Conservation (phyloP, 345 rosid genomes). For the Populus davidiana region DNA sequence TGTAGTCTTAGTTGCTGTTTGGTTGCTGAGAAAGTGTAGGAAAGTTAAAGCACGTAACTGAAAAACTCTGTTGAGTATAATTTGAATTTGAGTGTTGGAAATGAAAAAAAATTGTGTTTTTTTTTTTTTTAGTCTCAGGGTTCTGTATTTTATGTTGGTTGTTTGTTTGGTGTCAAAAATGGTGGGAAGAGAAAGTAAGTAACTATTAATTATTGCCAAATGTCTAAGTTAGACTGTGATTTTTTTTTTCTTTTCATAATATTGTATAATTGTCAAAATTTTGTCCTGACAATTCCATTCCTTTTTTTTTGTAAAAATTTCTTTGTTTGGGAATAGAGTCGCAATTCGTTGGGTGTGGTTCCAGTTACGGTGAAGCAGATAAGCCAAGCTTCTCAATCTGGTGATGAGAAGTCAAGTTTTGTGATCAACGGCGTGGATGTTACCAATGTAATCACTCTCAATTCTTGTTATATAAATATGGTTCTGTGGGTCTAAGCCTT, state of each 20-base stretch:
- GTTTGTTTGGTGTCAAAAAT: too few relatives aligned
- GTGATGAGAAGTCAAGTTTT: constrained; percentile 73
- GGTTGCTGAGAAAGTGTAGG: not conserved
- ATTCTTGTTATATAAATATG: not conserved
- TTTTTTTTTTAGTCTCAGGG: too few relatives aligned
- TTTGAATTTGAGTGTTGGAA: too few relatives aligned
- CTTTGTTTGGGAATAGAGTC: constrained; percentile 35
- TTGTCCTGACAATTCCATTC: not conserved
- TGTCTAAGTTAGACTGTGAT: too few relatives aligned
- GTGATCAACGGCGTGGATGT: constrained; percentile 60
- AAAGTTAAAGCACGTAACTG: not conserved
- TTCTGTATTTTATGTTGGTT: too few relatives aligned
- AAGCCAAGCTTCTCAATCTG: constrained; percentile 65
- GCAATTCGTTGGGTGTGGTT: constrained; percentile 64
- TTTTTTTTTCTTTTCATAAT: too few relatives aligned
- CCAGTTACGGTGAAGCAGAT: constrained; percentile 87
- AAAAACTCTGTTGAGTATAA: too few relatives aligned
- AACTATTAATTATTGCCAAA: too few relatives aligned
- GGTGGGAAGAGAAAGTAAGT: too few relatives aligned
- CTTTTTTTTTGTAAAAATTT: not conserved
- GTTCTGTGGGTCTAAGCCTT: not conserved
- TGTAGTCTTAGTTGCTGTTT: not conserved
- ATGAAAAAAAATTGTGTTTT: too few relatives aligned
- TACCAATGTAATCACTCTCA: constrained; percentile 40
- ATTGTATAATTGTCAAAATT: too few relatives aligned